Evolutionary conservation across 2,329 filamentous ascomycete species (phyloP).

Genomic region (Aspergillus sp.): DNA sequence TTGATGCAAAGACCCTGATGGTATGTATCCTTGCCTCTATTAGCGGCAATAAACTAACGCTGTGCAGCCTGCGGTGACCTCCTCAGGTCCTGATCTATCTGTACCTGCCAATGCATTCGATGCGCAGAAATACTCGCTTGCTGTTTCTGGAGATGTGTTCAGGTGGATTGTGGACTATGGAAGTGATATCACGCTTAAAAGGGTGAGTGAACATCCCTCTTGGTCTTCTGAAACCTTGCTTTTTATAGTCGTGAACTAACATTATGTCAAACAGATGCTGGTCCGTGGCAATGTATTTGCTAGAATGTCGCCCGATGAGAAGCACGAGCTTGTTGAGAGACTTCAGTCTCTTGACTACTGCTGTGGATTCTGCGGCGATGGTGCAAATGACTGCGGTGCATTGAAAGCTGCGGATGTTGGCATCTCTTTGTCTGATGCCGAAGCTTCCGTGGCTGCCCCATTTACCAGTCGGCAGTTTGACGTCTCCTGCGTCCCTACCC

Average conservation of each 20-base stretch:
- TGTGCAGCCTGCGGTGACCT: conserved; percentile 66
- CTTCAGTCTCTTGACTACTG: conserved; percentile 95
- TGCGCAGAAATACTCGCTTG: conserved; percentile 80
- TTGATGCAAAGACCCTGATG: conserved; percentile 76
- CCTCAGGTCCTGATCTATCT: conserved; percentile 73
- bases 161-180: conserved; percentile 95
- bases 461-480: conserved; percentile 96
- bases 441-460: conserved; percentile 95
- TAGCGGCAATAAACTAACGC: conserved; percentile 10
- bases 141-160: conserved; percentile 90
- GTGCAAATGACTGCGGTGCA: conserved; percentile 95
- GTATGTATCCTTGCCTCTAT: conserved; percentile 40
- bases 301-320: conserved; percentile 98
- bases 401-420: conserved; percentile 96
- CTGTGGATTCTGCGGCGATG: conserved; percentile 93
- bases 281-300: conserved; percentile 91
- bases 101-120: conserved; percentile 82
- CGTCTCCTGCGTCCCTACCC: conserved; percentile 88
- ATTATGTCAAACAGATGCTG: conserved; percentile 64
- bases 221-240: background rate
- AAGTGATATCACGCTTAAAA: conserved; percentile 71
- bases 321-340: conserved; percentile 96
- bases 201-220: conserved; percentile 46
- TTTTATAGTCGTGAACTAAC: background rate
- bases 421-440: conserved; percentile 93